Evolutionary conservation across 2,329 filamentous ascomycete genomes (phyloP), one percentile per base, ranked within the genome.

Genomic region (Venturia nashicola): DNA sequence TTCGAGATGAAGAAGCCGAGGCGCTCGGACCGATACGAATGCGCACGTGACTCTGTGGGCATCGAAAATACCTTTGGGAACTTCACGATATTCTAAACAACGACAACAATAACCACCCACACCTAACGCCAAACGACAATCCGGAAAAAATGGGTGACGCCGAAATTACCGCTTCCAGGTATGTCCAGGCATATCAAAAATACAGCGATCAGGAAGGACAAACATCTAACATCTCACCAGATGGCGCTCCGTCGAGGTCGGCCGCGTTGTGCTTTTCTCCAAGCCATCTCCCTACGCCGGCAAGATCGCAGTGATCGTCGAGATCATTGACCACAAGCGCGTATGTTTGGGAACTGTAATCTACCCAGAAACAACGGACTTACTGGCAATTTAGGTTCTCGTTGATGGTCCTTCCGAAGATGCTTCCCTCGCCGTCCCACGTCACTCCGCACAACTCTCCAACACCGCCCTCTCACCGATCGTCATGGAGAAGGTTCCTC

Each of bases 281-380:
- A 82, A 85, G 77, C 62, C 51, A 20, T 89, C 91, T 76, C 86
- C 87, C 73, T 89, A 82, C 83, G 82, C 83, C 72, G 92, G 92
- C 23, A 60, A 54, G 78, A 86, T 97, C 74, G 95, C 92, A 75
- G 83, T 87, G 75, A 93, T 99, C 76, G 91, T 96, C 81, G 93
- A 99, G 87, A 97, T 99, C 81, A 94, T 99, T 83, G 94, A 99
- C 83, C 93, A 99, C 89, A 97, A 96, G 87, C 91, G 94, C 82
- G 94, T 99, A 96, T 78, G 94, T 91, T 51, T 61, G 43, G 68
- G 69, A 66, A 64, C 66, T 46, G 32, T 3, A 23, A 60, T 23
- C 14, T 20, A 60, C 72, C 74, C 67, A 76, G 69, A 68, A 63
- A 39, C 27, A n/a, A 11, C 62, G 34, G 34, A 59, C 61, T 63